Percentiles rank a stretch among this genome's conserved stretches.
phyloP scores from a whole-genome alignment of 2,329 filamentous ascomycete species.

The Lecanicillium sp. region DNA sequence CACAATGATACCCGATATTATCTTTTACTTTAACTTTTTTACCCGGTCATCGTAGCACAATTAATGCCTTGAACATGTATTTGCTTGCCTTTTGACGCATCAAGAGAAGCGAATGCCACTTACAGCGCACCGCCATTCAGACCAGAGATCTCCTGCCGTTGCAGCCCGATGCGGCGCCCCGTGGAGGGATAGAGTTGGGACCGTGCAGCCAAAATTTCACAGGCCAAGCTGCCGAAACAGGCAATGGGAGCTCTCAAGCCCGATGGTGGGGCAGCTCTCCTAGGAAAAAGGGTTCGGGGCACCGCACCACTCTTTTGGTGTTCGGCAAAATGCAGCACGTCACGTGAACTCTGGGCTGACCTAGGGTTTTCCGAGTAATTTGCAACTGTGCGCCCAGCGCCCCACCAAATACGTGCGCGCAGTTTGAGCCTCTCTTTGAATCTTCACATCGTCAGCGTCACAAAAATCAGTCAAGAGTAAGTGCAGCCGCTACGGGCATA shows the following conservation, averaged over 20 bases:
- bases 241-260: not conserved
- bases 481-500: constrained; percentile 24
- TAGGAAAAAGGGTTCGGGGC: constrained; percentile 1
- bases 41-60: too few relatives aligned
- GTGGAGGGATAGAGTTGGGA: not conserved
- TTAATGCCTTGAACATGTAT: too few relatives aligned
- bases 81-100: too few relatives aligned
- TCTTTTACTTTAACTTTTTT: not conserved
- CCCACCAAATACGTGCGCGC: constrained; percentile 36
- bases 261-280: not conserved
- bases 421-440: constrained; percentile 24
- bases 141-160: too few relatives aligned
- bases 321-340: constrained; percentile 5
- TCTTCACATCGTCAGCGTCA: constrained; percentile 37
- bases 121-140: too few relatives aligned
- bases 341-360: constrained; percentile 24
- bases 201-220: not conserved
- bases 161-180: too few relatives aligned
- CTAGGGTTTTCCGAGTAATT: constrained; percentile 29
- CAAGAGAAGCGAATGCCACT: too few relatives aligned
- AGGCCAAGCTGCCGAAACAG: not conserved
- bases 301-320: constrained; percentile 1
- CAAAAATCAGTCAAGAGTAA: constrained; percentile 52
- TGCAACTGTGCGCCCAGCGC: constrained; percentile 18
- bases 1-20: constrained; percentile 1